Percentiles rank a stretch among this genome's conserved stretches.
Conservation (phyloP, 176 grass and related monocot genomes). For the Ensete ventricosum region DNA sequence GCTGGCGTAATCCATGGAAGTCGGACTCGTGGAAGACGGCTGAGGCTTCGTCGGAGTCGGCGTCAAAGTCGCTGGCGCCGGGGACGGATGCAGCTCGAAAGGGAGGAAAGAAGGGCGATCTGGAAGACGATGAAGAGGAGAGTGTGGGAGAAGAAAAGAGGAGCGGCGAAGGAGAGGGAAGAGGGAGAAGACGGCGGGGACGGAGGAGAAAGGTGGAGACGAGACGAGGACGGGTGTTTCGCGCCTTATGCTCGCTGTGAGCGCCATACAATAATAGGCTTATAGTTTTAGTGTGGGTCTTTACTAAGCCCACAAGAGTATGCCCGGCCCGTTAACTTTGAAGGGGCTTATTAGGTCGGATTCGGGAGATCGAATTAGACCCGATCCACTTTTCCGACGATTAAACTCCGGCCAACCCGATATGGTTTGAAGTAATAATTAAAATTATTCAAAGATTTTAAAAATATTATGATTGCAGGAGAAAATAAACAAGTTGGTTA, state of each 20-base stretch:
- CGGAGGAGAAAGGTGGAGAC: neutral
- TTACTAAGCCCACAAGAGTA: too few species aligned
- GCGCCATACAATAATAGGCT: slow-evolving; percentile 21
- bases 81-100: slow-evolving; percentile 3
- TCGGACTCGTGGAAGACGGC: slow-evolving; percentile 16
- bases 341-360: too few species aligned
- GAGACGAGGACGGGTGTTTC: neutral
- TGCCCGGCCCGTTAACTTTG: too few species aligned
- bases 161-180: slow-evolving; percentile 1
- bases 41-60: slow-evolving; percentile 18
- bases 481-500: too few species aligned
- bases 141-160: too few species aligned
- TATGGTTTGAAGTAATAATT: too few species aligned
- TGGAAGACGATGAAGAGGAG: neutral
- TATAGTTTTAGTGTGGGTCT: too few species aligned
- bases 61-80: slow-evolving; percentile 52
- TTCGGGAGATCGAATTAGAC: too few species aligned
- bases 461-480: too few species aligned
- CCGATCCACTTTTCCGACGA: too few species aligned
- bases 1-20: slow-evolving; percentile 43
- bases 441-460: too few species aligned
- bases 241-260: slow-evolving; percentile 6
- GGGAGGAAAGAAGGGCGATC: neutral
- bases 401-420: too few species aligned
- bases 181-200: neutral